phyloP scores from a whole-genome alignment of 78 protist species.

The Ministeria vibrans region DNA sequence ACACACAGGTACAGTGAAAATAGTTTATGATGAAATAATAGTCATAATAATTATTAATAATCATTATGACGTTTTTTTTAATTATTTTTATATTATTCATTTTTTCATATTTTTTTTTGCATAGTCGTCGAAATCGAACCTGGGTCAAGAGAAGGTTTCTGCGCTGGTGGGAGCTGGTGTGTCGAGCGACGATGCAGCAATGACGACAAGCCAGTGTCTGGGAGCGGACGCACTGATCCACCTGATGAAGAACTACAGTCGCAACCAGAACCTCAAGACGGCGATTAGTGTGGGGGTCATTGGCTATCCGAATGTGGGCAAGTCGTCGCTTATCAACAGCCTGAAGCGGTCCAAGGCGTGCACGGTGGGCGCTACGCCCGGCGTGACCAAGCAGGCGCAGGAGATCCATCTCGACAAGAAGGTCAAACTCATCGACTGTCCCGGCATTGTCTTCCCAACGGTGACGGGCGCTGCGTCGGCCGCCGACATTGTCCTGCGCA shows the following conservation, averaged over 20 bases:
- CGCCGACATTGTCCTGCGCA: constrained; percentile 31
- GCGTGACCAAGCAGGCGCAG: constrained; percentile 73
- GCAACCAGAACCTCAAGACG: constrained; percentile 65
- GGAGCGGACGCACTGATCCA: constrained; percentile 58
- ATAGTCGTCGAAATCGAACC: too few species aligned
- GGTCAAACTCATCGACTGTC: constrained; percentile 88
- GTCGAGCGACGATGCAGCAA: background rate
- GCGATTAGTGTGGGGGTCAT: constrained; percentile 75
- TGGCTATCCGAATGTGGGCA: constrained; percentile 98
- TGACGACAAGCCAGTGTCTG: constrained; percentile 14
- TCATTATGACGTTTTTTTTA: background rate
- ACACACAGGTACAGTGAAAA: constrained; percentile 42
- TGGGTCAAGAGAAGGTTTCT: too few species aligned
- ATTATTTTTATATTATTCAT: background rate
- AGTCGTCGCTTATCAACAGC: constrained; percentile 88
- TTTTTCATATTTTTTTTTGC: too few species aligned
- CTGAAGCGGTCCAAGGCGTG: constrained; percentile 81
- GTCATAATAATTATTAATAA: too few species aligned
- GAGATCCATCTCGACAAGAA: constrained; percentile 72
- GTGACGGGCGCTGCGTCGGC: constrained; percentile 24
- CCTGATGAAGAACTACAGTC: constrained; percentile 70
- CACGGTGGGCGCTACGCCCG: constrained; percentile 78
- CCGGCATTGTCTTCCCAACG: constrained; percentile 78
- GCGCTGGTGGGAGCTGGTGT: background rate
- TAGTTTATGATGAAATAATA: background rate